These are phyloP conservation scores for Kurtzmaniella quercitrusa DNA, from an alignment of 1,139 yeast genomes.

Conservation along the genomic window DNA sequence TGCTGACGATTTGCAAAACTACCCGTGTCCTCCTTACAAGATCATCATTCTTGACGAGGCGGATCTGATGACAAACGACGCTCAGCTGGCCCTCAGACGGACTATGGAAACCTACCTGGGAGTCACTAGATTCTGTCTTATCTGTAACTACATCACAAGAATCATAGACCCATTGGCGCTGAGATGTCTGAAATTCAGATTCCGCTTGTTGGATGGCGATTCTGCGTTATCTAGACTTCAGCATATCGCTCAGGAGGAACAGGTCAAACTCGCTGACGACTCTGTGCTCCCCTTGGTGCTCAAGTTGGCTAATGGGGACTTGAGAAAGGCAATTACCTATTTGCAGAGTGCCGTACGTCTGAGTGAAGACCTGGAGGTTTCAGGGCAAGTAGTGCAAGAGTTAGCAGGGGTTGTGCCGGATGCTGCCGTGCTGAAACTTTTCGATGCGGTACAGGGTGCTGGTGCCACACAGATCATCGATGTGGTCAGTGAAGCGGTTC, in stretches of 20 bases:
- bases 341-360: slow-evolving; percentile 80
- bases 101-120: slow-evolving; percentile 94
- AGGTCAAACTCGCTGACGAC: slow-evolving; percentile 39
- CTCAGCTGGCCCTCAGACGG: slow-evolving; percentile 90
- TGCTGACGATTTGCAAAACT: slow-evolving; percentile 57
- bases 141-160: slow-evolving; percentile 93
- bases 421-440: slow-evolving; percentile 41
- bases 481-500: slow-evolving; percentile 51
- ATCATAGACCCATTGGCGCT: slow-evolving; percentile 96
- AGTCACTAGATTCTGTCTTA: slow-evolving; percentile 87
- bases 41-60: slow-evolving; percentile 90
- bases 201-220: slow-evolving; percentile 67
- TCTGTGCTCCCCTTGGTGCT: slow-evolving; percentile 59
- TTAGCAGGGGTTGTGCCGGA: slow-evolving; percentile 83
- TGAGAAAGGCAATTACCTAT: slow-evolving; percentile 87
- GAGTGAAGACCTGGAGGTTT: slow-evolving; percentile 23
- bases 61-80: slow-evolving; percentile 98
- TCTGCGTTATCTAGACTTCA: slow-evolving; percentile 67
- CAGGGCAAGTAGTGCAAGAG: slow-evolving; percentile 53
- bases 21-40: slow-evolving; percentile 95
- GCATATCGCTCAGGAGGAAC: slow-evolving; percentile 54
- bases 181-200: slow-evolving; percentile 91
- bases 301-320: slow-evolving; percentile 75
- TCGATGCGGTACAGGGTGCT: slow-evolving; percentile 35
- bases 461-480: slow-evolving; percentile 34